Evolutionary conservation across 1,284 basidiomycete genomes (phyloP), one percentile per base, ranked within the genome.

Genomic region (Apiotrichum porosum): DNA sequence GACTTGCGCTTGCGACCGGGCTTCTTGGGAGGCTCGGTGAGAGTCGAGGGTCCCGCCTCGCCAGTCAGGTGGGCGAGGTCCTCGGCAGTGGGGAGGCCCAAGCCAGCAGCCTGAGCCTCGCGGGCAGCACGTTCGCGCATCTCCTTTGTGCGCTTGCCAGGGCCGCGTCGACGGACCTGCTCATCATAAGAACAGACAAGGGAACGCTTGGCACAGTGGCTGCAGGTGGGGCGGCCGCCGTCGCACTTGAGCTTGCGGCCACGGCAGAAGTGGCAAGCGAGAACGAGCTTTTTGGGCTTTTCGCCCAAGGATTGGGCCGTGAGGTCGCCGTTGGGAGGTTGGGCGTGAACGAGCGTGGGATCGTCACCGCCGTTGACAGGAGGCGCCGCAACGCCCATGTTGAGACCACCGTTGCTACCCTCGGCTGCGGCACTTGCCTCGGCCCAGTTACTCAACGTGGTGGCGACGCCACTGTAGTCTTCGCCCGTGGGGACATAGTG

Each of bases 261-360:
- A 17, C 73, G 61, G 44, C 73, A 75, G 50, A 75, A 75, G 52
- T 75, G 73, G 54, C 73, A 75, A 4, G 73, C 73, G 9, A 75
- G 47, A n/a, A 65, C 52, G 10, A 71, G 57, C 56, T 73, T 73
- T 51, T 66, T 69, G 13, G 51, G 51, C 51, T 56, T 56, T 13
- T 56, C 51, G 12, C 42, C 17, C 2, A 45, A 22, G 10, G 28
- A 6, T 4, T 41, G 12, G 22, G 32, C 14, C 3, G 37, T n/a
- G 14, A 45, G 19, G 9, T 51, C 49, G 26, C 37, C 37, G 36
- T 51, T 46, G 13, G 15, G 14, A 24, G 36, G 26, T 6, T 6
- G 26, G 21, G 13, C 30, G 9, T 34, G 41, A 3, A 34, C n/a
- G 9, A 41, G 26, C 9, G 23, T 39, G 6, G 28, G 31, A 18